Conservation (phyloP, 768 basidiomycete genomes). For the Fibroporia radiculosa region DNA sequence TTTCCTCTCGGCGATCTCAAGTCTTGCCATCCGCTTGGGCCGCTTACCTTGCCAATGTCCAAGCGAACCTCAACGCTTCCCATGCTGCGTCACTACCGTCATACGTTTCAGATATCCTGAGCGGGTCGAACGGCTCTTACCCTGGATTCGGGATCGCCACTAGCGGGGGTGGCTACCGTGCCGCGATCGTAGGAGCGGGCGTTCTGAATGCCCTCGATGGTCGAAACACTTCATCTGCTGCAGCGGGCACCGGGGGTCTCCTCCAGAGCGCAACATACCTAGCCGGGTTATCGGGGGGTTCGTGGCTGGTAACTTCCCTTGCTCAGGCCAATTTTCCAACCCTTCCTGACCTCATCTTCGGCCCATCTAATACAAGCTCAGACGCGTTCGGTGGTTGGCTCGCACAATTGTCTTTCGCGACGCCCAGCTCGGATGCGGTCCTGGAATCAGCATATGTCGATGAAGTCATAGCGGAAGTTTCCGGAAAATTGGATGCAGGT, state of each 20-base stretch:
- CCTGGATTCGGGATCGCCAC: constrained; percentile 43
- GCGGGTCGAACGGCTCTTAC: constrained; percentile 9
- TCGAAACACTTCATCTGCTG: constrained; percentile 34
- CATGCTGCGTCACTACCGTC: constrained; percentile 18
- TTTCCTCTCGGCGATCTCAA: constrained; percentile 25
- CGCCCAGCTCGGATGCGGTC: constrained; percentile 40
- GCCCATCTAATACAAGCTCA: constrained; percentile 44
- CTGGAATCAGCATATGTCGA: constrained; percentile 47
- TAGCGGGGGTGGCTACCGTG: constrained; percentile 51
- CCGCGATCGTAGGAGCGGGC: constrained; percentile 47
- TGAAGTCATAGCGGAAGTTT: constrained; percentile 45
- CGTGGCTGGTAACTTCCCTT: constrained; percentile 61
- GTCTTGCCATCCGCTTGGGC: constrained; percentile 34
- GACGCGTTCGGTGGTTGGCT: constrained; percentile 43
- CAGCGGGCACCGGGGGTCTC: constrained; percentile 39
- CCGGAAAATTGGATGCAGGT: constrained; percentile 41
- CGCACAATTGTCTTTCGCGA: constrained; percentile 35
- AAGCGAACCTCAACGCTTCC: constrained; percentile 15
- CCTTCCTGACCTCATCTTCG: constrained; percentile 49
- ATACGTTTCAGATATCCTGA: constrained; percentile 28
- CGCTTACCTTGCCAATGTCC: constrained; percentile 31
- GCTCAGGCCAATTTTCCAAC: constrained; percentile 57
- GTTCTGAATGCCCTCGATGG: constrained; percentile 41
- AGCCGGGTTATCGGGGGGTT: constrained; percentile 51
- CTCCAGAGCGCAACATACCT: constrained; percentile 47